Evolutionary conservation across 2,329 filamentous ascomycete species (phyloP).

Genomic region (Alternaria angustiovoidea): DNA sequence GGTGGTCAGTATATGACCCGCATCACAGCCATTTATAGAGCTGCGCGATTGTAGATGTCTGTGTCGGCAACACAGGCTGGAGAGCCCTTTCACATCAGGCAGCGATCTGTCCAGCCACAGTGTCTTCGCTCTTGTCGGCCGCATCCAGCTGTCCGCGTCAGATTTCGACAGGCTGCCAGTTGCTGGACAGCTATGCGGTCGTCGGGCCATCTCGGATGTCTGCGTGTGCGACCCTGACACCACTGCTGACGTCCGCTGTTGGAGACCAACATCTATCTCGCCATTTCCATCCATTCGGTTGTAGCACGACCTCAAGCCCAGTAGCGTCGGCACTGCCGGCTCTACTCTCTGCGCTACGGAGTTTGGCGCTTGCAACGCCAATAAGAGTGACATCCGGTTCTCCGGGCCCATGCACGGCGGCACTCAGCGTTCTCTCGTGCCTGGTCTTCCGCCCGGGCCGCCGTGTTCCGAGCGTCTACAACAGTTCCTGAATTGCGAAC

Average conservation of each 20-base stretch:
- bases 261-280: background rate
- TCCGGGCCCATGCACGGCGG: background rate
- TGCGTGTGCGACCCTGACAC: background rate
- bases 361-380: constrained; percentile 1
- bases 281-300: background rate
- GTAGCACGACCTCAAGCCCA: background rate
- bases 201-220: constrained; percentile 1
- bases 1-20: background rate
- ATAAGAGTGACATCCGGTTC: background rate
- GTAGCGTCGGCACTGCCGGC: background rate
- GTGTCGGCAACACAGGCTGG: background rate
- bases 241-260: background rate
- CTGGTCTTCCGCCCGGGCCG: background rate
- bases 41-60: background rate
- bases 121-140: background rate
- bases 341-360: background rate
- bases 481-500: background rate
- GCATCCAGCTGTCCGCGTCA: background rate
- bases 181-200: background rate
- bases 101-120: background rate
- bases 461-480: background rate
- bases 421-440: background rate
- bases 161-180: background rate
- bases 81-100: background rate
- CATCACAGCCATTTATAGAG: constrained; percentile 2